A percentile compares a stretch with the other conserved stretches of the same genome.
These are phyloP conservation scores for Carex littledalei DNA, from an alignment of 176 grass and related monocot genomes.

Conservation along the genomic window DNA sequence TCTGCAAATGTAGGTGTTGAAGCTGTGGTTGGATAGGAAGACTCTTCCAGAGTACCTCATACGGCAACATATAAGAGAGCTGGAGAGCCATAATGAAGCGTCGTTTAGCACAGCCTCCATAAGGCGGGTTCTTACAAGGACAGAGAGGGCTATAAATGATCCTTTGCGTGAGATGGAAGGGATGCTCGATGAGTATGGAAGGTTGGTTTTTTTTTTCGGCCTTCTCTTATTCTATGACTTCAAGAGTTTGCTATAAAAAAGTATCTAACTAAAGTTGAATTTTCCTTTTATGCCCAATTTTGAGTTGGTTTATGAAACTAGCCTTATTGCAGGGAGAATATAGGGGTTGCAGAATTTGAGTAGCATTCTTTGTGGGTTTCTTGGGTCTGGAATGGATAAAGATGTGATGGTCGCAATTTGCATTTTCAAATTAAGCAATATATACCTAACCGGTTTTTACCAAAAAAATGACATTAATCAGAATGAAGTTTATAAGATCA, in stretches of 20 bases:
- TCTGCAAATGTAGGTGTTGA: slow-evolving; percentile 68
- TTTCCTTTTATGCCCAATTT: not conserved
- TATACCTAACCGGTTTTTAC: not conserved
- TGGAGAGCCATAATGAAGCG: slow-evolving; percentile 70
- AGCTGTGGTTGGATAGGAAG: slow-evolving; percentile 93
- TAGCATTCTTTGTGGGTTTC: not conserved
- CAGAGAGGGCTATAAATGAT: slow-evolving; percentile 93
- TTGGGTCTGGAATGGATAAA: not conserved
- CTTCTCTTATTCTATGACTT: not conserved
- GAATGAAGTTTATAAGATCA: not conserved
- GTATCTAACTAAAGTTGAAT: not conserved
- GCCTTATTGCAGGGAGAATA: not conserved
- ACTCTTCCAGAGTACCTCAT: slow-evolving; percentile 84
- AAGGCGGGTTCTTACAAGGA: slow-evolving; percentile 46
- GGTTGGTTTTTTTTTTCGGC: slow-evolving; percentile 35
- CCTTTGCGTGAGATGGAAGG: slow-evolving; percentile 84
- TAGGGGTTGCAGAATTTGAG: not conserved
- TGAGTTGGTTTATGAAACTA: not conserved
- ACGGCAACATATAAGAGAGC: slow-evolving; percentile 82
- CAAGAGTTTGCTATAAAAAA: not conserved
- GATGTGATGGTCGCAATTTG: not conserved
- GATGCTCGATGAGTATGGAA: slow-evolving; percentile 98
- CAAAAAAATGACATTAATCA: not conserved
- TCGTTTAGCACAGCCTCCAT: slow-evolving; percentile 59
- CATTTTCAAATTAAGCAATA: slow-evolving; percentile 6